phyloP scores from a whole-genome alignment of 2,329 filamentous ascomycete genomes.

The Ophiocordyceps camponoti-saundersi region DNA sequence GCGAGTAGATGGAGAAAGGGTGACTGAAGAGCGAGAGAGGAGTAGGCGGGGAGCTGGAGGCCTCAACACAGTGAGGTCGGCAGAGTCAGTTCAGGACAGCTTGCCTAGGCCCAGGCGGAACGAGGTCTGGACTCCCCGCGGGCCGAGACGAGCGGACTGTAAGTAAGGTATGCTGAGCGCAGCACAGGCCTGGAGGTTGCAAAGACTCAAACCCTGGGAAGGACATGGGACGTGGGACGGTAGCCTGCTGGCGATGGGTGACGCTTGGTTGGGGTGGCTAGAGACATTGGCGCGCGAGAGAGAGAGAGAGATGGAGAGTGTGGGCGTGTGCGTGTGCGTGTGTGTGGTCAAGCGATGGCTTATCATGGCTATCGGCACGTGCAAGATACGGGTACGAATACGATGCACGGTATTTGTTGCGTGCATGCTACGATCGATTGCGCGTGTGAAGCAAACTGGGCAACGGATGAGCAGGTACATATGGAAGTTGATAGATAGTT shows the following conservation, averaged over 20 bases:
- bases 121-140: background rate
- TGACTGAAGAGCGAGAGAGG: slow-evolving; percentile 6
- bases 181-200: slow-evolving; percentile 1
- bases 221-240: background rate
- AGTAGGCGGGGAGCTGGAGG: background rate
- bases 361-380: background rate
- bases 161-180: background rate
- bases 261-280: background rate
- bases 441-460: too few relatives aligned
- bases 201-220: background rate
- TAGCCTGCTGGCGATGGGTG: background rate
- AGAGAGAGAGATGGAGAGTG: too few relatives aligned
- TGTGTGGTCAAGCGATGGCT: background rate
- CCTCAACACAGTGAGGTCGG: background rate
- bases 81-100: background rate
- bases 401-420: too few relatives aligned
- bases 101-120: background rate
- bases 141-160: background rate
- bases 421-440: too few relatives aligned
- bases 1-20: slow-evolving; percentile 11
- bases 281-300: background rate
- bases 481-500: too few relatives aligned
- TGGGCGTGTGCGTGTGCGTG: too few relatives aligned
- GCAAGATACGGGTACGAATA: background rate
- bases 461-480: too few relatives aligned